Base-by-base conservation (phyloP, 1,139 yeast genomes). In the Candida mesenterica region DNA sequence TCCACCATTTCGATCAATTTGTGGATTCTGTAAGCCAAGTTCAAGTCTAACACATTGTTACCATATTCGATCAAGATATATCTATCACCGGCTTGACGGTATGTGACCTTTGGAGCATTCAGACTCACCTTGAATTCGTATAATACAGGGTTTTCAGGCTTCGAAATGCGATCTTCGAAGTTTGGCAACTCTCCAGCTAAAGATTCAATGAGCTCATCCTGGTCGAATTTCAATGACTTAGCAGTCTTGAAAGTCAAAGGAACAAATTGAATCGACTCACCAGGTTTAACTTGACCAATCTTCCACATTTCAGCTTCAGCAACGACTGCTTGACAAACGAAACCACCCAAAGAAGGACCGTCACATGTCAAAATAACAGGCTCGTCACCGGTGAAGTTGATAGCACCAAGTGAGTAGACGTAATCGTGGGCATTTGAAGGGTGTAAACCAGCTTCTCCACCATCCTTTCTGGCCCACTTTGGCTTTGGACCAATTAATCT, bases 351-450 rank as follows among this genome's bases (percentile, higher is more conserved):
- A 10, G 96, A 86, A 33, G 97, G 97, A 42, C 97, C 97, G 63
- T 92, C 98, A 55, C 96, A 87, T 7, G 97, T 87, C 61, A 92
- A 75, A 48, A 92, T 88, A 24, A 92, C 98, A 3, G 97, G 97
- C 61, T 90, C 97, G 62, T 92, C 97, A 62, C 98, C 98, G 20
- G 97, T 90, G 57, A 92, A 92, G 62, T 92, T 92, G 59, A 92
- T 82, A 24, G 97, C 97, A 52, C 98, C 97, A 42, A 90, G 68
- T 1, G 97, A 87, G 60, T 92, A 92, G 35, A 90, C 97, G 57
- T 92, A 92, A 66, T 92, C 98, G 57, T 90, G 97, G 32, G 96
- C 92, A 62, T 92, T 92, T 13, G 97, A 89, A 37, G 98, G 98
- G 66, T 92, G 98, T 55, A 90, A 70, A 40, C 98, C 98, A 42